Evolutionary conservation across 192 early-diverging fungal species (phyloP).

Genomic region (Allomyces arbusculus): DNA sequence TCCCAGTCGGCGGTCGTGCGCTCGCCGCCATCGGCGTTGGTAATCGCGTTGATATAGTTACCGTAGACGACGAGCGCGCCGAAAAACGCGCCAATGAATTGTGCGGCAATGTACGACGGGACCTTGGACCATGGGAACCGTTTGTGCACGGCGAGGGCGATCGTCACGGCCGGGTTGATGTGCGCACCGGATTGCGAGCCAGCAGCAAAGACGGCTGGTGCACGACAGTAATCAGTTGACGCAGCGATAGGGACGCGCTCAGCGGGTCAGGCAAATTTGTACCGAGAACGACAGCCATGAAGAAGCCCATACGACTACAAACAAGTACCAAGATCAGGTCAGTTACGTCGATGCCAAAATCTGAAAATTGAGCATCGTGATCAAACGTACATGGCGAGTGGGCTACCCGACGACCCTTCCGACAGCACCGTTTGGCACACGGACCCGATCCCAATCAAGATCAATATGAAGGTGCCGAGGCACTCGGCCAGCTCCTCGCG

Average conservation of each 20-base stretch:
- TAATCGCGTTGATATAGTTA: constrained; percentile 35
- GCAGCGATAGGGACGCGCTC: too few species aligned
- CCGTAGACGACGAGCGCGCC: constrained; percentile 46
- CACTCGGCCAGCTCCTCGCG: constrained; percentile 53
- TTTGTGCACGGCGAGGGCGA: constrained; percentile 39
- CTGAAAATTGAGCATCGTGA: constrained; percentile 23
- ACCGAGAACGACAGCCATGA: constrained; percentile 1
- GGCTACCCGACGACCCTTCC: constrained; percentile 6
- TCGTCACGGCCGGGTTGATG: constrained; percentile 56
- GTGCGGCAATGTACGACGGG: constrained; percentile 35
- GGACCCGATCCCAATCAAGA: constrained; percentile 40
- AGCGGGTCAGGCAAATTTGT: too few species aligned
- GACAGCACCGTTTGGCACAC: constrained; percentile 22
- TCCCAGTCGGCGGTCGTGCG: constrained; percentile 11
- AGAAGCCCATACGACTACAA: neutral
- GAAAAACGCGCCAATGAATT: constrained; percentile 47
- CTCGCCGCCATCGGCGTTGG: constrained; percentile 26
- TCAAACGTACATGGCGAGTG: constrained; percentile 36
- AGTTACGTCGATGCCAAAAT: neutral
- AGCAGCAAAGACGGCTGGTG: neutral
- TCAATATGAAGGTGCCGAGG: constrained; percentile 45
- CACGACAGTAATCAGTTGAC: too few species aligned
- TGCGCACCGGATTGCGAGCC: constrained; percentile 34
- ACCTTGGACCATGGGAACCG: constrained; percentile 53
- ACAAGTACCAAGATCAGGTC: constrained; percentile 4